Conservation (phyloP, 2,329 filamentous ascomycete genomes). For the Cordyceps fumosorosea region DNA sequence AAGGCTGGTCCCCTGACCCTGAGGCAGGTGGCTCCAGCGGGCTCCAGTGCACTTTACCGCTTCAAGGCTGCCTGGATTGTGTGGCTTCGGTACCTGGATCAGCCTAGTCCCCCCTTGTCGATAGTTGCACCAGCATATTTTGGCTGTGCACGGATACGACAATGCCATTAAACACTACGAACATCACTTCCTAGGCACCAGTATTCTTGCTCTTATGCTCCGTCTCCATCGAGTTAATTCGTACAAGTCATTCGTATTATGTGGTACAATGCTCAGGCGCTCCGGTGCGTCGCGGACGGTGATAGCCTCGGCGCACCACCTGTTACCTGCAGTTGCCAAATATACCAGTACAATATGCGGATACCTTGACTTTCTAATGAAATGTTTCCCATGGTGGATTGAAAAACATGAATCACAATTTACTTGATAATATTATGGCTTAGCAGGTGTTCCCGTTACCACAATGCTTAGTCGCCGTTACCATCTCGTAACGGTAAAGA, state of each 20-base stretch:
- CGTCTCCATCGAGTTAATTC: neutral
- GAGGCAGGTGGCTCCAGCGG: neutral
- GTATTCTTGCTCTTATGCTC: neutral
- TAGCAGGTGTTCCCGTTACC: too few relatives aligned
- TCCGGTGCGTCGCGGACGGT: neutral
- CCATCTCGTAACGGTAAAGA: neutral
- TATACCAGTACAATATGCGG: too few relatives aligned
- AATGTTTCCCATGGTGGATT: too few relatives aligned
- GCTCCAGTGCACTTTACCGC: neutral
- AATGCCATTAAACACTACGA: neutral
- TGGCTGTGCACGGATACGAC: slow-evolving; percentile 1
- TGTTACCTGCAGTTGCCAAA: neutral
- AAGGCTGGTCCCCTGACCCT: slow-evolving; percentile 13
- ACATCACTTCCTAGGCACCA: too few relatives aligned
- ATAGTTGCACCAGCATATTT: slow-evolving; percentile 4
- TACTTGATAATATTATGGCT: too few relatives aligned
- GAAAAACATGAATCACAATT: too few relatives aligned
- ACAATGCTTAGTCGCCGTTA: too few relatives aligned
- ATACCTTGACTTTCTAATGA: too few relatives aligned
- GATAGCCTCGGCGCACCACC: neutral
- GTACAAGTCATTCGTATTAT: neutral
- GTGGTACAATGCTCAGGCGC: neutral
- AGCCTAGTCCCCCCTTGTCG: neutral
- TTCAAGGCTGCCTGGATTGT: too few relatives aligned
- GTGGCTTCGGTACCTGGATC: neutral